Base-by-base conservation (phyloP, 1,284 basidiomycete genomes). In the Pyrrhoderma noxium region DNA sequence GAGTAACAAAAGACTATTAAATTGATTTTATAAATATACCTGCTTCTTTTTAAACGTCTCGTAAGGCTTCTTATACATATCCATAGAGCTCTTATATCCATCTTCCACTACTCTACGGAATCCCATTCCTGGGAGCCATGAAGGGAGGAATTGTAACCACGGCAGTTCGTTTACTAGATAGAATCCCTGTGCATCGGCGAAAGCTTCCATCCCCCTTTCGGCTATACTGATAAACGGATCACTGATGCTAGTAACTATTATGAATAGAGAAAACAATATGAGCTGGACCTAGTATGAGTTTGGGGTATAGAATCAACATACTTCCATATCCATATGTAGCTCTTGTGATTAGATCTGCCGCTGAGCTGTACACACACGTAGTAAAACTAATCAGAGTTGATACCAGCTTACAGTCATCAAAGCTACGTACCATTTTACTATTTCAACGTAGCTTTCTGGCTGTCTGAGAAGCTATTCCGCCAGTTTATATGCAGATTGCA, bases 91-190 rank as follows among this genome's bases (percentile, higher is more conserved):
- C 27, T 47, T 31, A 31, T 41, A 37, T 36, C 53, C 51, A 36
- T 47, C 44, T 16, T 50, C 45, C 11, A 53, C 56, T 14, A 52
- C 25, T 35, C 42, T 49, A 16, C 52, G 50, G 47, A 58, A 58
- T 13, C 41, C 38, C 4, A 42, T 46, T 19, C 57, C 55, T 2
- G 57, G 57, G 45, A 58, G 49, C 57, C 57, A 58, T 22, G 37
- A 23, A 3, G 57, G 57, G n/a, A 56, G 27, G 22, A 48, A 52
- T 38, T 31, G 36, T 22, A 56, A 34, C 27, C 31, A 45, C 5
- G 48, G 49, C 34, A 47, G 14, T 8, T 38, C 45, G 21, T 54
- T 47, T 8, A 54, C 52, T 7, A 54, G 42, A 35, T 45, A 54
- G 44, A 40, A 52, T 13, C 44, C 50, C 11, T 31, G 22, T 14